phyloP scores from a whole-genome alignment of 2,329 filamentous ascomycete genomes.

The Fusarium solani-melongenae region DNA sequence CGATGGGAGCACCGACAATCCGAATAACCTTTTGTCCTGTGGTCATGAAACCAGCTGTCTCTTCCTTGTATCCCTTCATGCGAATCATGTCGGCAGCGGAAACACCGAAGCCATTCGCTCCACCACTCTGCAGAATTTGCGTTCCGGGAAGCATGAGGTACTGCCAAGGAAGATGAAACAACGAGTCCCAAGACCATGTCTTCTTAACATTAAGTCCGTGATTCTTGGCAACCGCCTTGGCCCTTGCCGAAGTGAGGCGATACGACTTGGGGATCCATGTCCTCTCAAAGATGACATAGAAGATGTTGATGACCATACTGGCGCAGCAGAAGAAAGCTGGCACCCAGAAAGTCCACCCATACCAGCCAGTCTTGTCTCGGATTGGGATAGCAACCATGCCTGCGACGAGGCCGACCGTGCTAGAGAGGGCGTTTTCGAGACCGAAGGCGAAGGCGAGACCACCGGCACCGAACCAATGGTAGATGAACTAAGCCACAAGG shows the following conservation, averaged over 20 bases:
- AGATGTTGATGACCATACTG: slow-evolving; percentile 30
- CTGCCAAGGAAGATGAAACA: slow-evolving; percentile 31
- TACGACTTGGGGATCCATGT: not conserved
- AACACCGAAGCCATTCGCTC: slow-evolving; percentile 30
- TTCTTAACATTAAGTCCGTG: slow-evolving; percentile 1
- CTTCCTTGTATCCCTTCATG: slow-evolving; percentile 40
- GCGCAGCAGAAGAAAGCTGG: slow-evolving; percentile 35
- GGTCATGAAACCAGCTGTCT: slow-evolving; percentile 34
- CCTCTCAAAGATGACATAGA: slow-evolving; percentile 37
- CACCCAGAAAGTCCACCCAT: slow-evolving; percentile 41
- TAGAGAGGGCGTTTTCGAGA: slow-evolving; percentile 37
- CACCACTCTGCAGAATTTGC: slow-evolving; percentile 37
- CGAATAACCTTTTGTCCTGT: slow-evolving; percentile 34
- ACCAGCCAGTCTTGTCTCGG: slow-evolving; percentile 36
- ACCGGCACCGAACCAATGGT: slow-evolving; percentile 40
- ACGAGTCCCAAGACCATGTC: slow-evolving; percentile 30
- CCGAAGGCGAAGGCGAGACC: slow-evolving; percentile 39
- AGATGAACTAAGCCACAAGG: slow-evolving; percentile 26
- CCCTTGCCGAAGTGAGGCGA: not conserved
- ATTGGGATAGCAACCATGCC: slow-evolving; percentile 40
- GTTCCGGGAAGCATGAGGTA: slow-evolving; percentile 40
- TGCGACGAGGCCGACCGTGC: slow-evolving; percentile 34
- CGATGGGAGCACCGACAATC: slow-evolving; percentile 31
- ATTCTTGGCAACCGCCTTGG: not conserved
- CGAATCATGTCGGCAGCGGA: slow-evolving; percentile 38